A percentile compares a stretch with the other conserved stretches of the same genome.
Conservation (phyloP, 768 basidiomycete species). For the Saitozyma sp. region DNA sequence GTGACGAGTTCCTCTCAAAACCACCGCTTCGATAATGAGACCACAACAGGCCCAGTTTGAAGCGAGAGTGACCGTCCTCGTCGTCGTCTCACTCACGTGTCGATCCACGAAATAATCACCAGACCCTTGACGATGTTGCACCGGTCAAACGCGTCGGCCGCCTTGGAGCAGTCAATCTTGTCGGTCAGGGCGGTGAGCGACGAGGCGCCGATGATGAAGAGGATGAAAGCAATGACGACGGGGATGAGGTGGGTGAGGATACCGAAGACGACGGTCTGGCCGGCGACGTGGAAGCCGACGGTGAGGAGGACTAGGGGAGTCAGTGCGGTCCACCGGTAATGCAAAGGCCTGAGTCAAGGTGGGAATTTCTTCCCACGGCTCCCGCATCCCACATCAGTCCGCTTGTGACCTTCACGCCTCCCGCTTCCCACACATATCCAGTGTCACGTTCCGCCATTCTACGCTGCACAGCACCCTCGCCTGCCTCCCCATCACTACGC, state of each 20-base stretch:
- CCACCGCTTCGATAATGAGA: too few relatives aligned
- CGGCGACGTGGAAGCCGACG: conserved; percentile 43
- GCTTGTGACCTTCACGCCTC: too few relatives aligned
- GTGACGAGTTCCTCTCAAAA: too few relatives aligned
- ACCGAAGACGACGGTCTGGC: conserved; percentile 45
- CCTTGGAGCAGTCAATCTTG: conserved; percentile 44
- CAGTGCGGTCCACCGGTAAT: neutral
- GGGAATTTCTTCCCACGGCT: neutral
- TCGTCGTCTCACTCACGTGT: conserved; percentile 32
- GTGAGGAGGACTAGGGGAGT: conserved; percentile 41
- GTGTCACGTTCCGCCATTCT: too few relatives aligned
- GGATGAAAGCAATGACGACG: conserved; percentile 51
- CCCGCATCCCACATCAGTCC: too few relatives aligned
- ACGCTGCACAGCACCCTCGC: too few relatives aligned
- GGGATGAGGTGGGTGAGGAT: conserved; percentile 47
- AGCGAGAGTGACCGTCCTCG: neutral
- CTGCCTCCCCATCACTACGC: too few relatives aligned
- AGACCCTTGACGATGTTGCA: conserved; percentile 52
- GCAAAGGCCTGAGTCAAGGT: neutral
- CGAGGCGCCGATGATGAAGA: conserved; percentile 50
- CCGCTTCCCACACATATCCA: too few relatives aligned
- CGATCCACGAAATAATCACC: conserved; percentile 51
- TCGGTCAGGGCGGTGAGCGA: conserved; percentile 50
- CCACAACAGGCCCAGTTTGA: neutral
- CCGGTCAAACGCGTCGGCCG: conserved; percentile 31